These are phyloP conservation scores for Pseudoturritis turrita DNA, from an alignment of 345 rosid species.

Conservation along the genomic window DNA sequence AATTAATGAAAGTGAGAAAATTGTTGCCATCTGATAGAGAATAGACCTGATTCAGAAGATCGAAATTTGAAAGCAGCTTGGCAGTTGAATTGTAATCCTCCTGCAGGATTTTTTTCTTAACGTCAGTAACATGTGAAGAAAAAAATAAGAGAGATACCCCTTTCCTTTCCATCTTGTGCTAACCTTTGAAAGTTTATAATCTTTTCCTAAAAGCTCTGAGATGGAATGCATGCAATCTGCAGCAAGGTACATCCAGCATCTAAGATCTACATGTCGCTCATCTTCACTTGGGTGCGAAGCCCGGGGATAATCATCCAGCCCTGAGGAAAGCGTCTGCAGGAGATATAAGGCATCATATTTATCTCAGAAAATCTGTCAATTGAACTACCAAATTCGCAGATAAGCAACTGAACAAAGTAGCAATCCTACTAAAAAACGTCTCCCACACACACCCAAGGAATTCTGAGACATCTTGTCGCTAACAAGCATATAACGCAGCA, in stretches of 20 bases:
- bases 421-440: not conserved
- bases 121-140: constrained; percentile 14
- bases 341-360: not conserved
- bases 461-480: not conserved
- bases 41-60: constrained; percentile 68
- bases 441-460: not conserved
- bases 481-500: not conserved
- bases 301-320: constrained; percentile 96
- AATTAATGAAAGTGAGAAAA: not conserved
- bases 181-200: constrained; percentile 45
- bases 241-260: constrained; percentile 98
- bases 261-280: constrained; percentile 94
- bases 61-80: constrained; percentile 72
- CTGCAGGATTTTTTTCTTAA: constrained; percentile 41
- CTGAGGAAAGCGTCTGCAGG: constrained; percentile 51
- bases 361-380: not conserved
- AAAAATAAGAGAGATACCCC: not conserved
- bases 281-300: constrained; percentile 91
- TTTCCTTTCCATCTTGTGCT: not conserved
- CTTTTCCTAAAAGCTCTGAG: constrained; percentile 45
- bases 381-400: not conserved
- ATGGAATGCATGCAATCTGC: constrained; percentile 87
- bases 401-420: not conserved
- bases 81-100: constrained; percentile 55
- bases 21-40: not conserved